Base-by-base conservation (phyloP, 768 basidiomycete genomes). In the Pisolithus sp. region DNA sequence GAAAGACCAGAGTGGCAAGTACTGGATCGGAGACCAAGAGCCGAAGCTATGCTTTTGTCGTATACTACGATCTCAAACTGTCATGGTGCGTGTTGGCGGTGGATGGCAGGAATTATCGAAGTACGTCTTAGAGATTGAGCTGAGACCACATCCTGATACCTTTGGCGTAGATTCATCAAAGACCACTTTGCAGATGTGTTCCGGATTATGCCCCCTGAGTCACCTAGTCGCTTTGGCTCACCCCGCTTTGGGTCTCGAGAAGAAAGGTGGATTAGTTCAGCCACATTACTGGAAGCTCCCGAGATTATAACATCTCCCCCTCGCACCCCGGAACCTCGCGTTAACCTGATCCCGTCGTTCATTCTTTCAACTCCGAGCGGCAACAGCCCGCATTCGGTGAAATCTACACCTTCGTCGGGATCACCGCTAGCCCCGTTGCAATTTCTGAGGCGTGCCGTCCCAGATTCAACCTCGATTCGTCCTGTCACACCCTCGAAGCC, bases 61-160 rank as follows among this genome's bases (percentile, higher is more conserved):
- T 24, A 95, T 95, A 43, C 71, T 95, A 24, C 83, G 92, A 10
- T 92, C 88, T 1, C 88, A 92, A 60, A 93, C 89, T 0, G 93
- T 95, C 56, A 96, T 96, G 93, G 93, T 97, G 41, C 81, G 93
- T 53, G 91, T 96, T 13, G 93, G 93, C 24, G 94, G 94, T 34
- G 94, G 94, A 17, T 97, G 93, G 93, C 73, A 81, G 50, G 93
- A 95, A 66, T 70, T 97, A 48, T 91, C 90, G 18, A 92, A 84
- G 93, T 94, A 65, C 43, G 85, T 74, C 50, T 34, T 7, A 28
- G 38, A 8, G 20, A 12, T 46, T 47, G 20, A 46, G 45, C 31
- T 44, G 43, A 44, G 23, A 34, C 42, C 18, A 23, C 18, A 42
- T 45, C 9, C 41, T 60, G 49, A 58, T 41, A 31, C 40, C 56